Percentiles rank a stretch among this genome's conserved stretches.
These are phyloP conservation scores for Durio zibethinus DNA, from an alignment of 345 rosid species.

Conservation along the genomic window DNA sequence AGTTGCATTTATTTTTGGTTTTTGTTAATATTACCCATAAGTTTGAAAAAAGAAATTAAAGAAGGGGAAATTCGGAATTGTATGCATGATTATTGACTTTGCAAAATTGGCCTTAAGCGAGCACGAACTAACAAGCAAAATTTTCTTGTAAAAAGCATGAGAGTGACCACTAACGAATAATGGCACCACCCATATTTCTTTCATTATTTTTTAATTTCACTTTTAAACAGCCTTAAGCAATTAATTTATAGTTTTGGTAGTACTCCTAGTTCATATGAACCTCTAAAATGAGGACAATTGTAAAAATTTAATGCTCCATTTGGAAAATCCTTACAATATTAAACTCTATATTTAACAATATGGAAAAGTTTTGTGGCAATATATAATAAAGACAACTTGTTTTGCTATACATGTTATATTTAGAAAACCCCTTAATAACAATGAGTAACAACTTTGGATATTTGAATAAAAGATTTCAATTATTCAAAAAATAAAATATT, in stretches of 20 bases:
- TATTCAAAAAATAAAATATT: too few species aligned
- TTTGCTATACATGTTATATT: too few species aligned
- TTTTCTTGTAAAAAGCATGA: not conserved
- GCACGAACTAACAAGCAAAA: not conserved
- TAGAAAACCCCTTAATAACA: too few species aligned
- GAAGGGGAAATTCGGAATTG: not conserved
- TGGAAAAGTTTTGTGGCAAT: too few species aligned
- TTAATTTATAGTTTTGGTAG: not conserved
- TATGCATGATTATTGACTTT: not conserved
- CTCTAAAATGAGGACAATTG: not conserved
- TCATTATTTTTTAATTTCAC: not conserved
- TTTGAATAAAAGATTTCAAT: too few species aligned
- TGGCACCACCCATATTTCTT: not conserved
- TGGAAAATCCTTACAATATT: not conserved
- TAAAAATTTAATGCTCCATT: not conserved
- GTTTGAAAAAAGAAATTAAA: not conserved
- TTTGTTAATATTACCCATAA: not conserved
- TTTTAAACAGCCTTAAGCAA: not conserved
- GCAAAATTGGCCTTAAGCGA: not conserved
- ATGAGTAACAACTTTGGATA: too few species aligned
- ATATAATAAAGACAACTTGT: too few species aligned
- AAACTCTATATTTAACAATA: too few species aligned
- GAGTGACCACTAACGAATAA: not conserved
- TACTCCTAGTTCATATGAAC: not conserved
- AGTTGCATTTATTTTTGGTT: not conserved